Conservation (phyloP, 2,329 filamentous ascomycete genomes). For the Lomentospora prolificans region DNA sequence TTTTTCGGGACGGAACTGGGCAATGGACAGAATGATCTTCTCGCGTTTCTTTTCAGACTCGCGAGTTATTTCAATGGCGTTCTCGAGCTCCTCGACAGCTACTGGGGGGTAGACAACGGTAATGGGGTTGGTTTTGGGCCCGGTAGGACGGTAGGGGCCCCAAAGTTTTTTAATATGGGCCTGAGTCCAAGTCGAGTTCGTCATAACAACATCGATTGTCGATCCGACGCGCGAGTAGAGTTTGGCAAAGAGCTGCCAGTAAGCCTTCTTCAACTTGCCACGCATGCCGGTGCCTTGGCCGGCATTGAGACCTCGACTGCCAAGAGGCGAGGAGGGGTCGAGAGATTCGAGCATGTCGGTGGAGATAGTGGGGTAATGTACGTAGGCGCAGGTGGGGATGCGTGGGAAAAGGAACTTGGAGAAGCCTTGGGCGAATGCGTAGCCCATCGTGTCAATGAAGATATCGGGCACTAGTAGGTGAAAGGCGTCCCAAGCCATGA, state of each 20-base stretch:
- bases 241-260: slow-evolving; percentile 79
- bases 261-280: slow-evolving; percentile 63
- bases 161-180: slow-evolving; percentile 72
- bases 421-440: slow-evolving; percentile 79
- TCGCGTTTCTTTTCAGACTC: slow-evolving; percentile 61
- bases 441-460: slow-evolving; percentile 97
- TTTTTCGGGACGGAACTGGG: slow-evolving; percentile 95
- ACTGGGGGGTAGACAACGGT: slow-evolving; percentile 85
- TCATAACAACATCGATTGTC: slow-evolving; percentile 89
- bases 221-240: slow-evolving; percentile 77
- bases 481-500: slow-evolving; percentile 88
- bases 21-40: slow-evolving; percentile 78
- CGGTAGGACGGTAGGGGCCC: slow-evolving; percentile 46
- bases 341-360: slow-evolving; percentile 92
- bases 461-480: slow-evolving; percentile 85
- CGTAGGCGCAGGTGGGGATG: slow-evolving; percentile 83
- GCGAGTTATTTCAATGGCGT: slow-evolving; percentile 60
- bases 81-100: slow-evolving; percentile 74
- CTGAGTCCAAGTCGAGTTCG: slow-evolving; percentile 93
- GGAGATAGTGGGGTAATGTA: slow-evolving; percentile 96
- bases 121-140: slow-evolving; percentile 41
- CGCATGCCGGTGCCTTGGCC: slow-evolving; percentile 65
- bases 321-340: slow-evolving; percentile 48
- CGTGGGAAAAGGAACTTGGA: slow-evolving; percentile 70
- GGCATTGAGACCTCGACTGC: slow-evolving; percentile 67